Base-by-base conservation (phyloP, 345 rosid genomes). In the Moricandia moricandioides region DNA sequence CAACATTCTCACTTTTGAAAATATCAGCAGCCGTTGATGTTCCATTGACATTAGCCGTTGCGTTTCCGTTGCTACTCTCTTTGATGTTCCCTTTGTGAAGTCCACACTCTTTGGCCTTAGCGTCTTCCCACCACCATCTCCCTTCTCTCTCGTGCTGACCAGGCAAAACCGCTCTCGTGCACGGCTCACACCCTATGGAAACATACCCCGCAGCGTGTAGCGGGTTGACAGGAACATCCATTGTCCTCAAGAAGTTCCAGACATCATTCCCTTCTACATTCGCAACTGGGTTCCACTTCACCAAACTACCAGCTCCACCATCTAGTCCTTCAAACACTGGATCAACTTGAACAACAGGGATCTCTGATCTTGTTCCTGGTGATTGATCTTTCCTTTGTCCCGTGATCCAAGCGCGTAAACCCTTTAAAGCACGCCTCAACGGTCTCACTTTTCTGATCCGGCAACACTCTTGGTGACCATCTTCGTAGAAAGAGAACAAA, bases 51-150 rank as follows among this genome's bases (percentile, higher is more conserved):
- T 12, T 74, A 17, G 77, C 76, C 1, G 84, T 62, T 8, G 83
- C 87, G 16, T 81, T 87, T 21, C 81, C 86, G 16, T 83, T 87
- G n/a, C 71, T 75, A 34, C 10, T 79, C 84, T 82, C 86, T 64
- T 86, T 90, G 45, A 95, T 57, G 17, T 94, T 94, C 59, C 97
- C 97, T 80, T 90, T 91, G 80, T 94, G 98, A 70, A 94, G 96
- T 30, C 98, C 98, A 21, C 99, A 95, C 74, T 95, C 99, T 82
- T 95, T 92, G 3, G 97, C 97, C 83, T 82, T 90, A 17, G 99
- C 91, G 34, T 95, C 99, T 86, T 95, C 99, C 99, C 99, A 95
- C 99, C 99, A 95, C 99, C 99, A 95, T 70, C 99, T 89, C 75
- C 97, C 99, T 82, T 95, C 99, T 61, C 99, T 89, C 83, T 95